Evolutionary conservation across 352 stramenopile species (phyloP), one percentile per base, ranked within the genome.

Genomic region (Phytophthora idaei): DNA sequence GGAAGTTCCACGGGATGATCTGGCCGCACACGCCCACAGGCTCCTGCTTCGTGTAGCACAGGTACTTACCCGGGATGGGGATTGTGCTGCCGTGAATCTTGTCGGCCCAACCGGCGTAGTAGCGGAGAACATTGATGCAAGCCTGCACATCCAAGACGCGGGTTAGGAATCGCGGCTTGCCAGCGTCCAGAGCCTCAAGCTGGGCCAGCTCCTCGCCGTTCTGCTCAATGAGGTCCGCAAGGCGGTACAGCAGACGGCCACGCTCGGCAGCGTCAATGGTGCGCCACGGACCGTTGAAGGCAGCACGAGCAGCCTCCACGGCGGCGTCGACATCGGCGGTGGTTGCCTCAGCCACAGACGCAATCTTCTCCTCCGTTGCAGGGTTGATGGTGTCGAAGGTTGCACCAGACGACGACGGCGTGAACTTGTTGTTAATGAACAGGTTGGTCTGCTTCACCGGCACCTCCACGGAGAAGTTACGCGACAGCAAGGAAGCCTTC

Each of bases 1-100:
- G 97, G 77, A 99, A 99, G 80, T 99, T 99, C 97, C 97, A 99
- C 31, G 92, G 97, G 58, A 96, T 98, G 61, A 99, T 97, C 27
- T 98, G 74, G 28, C 75, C 90, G 61, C 76, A 91, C 21, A 98
- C 91, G 17, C 96, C 97, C 1, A 99, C 87, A 12, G 95, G 90
- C 73, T 99, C 76, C 34, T 76, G 67, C 61, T 80, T 76, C 7
- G 75, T 86, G 59, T 95, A 80, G 61, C 85, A 86, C 32, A 91
- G 68, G 59, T 80, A 87, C 11, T 70, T 69, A 1, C 71, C 70
- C 4, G 71, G 32, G 37, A 85, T 81, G n/a, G 83, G 83, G 41
- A 97, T 87, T 25, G 85, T 92, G 52, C 77, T 72, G 29, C 90
- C 91, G 57, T 90, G 75, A 57, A 89, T 79, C 56, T 97, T 88